Percentiles rank a stretch among this genome's conserved stretches.
These are phyloP conservation scores for Truncatella angustata DNA, from an alignment of 2,329 filamentous ascomycete species.

Conservation along the genomic window DNA sequence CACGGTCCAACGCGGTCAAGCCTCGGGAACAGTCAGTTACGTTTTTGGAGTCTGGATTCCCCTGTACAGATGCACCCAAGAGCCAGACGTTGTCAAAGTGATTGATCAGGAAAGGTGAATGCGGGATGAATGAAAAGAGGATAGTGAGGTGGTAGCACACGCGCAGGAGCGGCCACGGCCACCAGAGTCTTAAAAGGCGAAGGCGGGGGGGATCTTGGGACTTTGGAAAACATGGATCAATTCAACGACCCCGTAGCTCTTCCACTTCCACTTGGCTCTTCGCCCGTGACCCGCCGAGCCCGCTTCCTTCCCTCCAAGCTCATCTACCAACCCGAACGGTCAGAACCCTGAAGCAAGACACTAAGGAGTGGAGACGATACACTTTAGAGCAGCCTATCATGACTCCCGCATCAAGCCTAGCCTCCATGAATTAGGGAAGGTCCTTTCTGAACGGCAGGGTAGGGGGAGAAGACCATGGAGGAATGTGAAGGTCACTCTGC, in stretches of 20 bases:
- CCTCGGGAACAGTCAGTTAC: conserved; percentile 10
- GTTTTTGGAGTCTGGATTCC: conserved; percentile 34
- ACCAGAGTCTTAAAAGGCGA: conserved; percentile 34
- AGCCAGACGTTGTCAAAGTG: conserved; percentile 36
- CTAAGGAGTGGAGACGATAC: not conserved
- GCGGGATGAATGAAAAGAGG: conserved; percentile 49
- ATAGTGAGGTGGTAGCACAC: conserved; percentile 49
- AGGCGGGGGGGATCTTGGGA: conserved; percentile 13
- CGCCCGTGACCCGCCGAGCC: not conserved
- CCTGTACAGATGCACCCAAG: conserved; percentile 35
- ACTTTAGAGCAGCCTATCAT: not conserved
- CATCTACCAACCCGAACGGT: not conserved
- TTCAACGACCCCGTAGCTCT: too few relatives aligned
- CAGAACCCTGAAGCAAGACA: not conserved
- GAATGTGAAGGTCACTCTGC: not conserved
- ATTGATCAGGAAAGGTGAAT: conserved; percentile 48
- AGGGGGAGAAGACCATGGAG: not conserved
- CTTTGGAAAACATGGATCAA: not conserved
- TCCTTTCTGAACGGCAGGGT: conserved; percentile 3
- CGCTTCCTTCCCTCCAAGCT: not conserved
- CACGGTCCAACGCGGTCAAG: conserved; percentile 18
- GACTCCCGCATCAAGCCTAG: not conserved
- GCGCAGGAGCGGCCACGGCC: conserved; percentile 39
- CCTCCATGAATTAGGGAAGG: conserved; percentile 9
- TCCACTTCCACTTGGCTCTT: too few relatives aligned